These are phyloP conservation scores for Kodamaea derodonti DNA, from an alignment of 1,139 yeast genomes.

Conservation along the genomic window DNA sequence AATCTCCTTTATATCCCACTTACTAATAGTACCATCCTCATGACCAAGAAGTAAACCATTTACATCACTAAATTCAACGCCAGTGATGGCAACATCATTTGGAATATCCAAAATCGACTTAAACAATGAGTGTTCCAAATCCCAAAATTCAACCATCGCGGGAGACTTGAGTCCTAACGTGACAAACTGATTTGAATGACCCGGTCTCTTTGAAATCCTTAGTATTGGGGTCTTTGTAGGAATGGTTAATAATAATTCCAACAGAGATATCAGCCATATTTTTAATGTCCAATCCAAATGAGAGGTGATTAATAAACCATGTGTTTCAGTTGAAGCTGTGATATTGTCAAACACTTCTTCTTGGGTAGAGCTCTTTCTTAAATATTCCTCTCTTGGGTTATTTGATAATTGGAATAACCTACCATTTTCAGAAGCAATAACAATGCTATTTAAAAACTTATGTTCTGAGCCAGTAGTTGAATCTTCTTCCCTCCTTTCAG, in stretches of 20 bases:
- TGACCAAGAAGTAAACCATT: constrained; percentile 22
- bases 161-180: constrained; percentile 36
- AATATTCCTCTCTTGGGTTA: constrained; percentile 25
- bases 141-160: constrained; percentile 53
- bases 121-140: constrained; percentile 36
- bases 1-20: constrained; percentile 17
- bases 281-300: constrained; percentile 30
- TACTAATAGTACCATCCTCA: constrained; percentile 21
- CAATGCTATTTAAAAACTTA: constrained; percentile 26
- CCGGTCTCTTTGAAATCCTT: constrained; percentile 43
- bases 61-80: constrained; percentile 22
- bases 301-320: constrained; percentile 18
- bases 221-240: constrained; percentile 39
- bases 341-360: constrained; percentile 8
- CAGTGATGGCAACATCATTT: constrained; percentile 10
- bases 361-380: constrained; percentile 19
- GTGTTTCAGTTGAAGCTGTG: constrained; percentile 8
- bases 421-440: constrained; percentile 48
- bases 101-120: constrained; percentile 32
- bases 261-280: constrained; percentile 18
- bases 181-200: constrained; percentile 41
- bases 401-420: constrained; percentile 36
- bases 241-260: constrained; percentile 19
- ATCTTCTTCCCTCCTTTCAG: not conserved
- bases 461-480: constrained; percentile 11